phyloP scores from a whole-genome alignment of 805 yeast species.

The Nakazawaea pomicola region DNA sequence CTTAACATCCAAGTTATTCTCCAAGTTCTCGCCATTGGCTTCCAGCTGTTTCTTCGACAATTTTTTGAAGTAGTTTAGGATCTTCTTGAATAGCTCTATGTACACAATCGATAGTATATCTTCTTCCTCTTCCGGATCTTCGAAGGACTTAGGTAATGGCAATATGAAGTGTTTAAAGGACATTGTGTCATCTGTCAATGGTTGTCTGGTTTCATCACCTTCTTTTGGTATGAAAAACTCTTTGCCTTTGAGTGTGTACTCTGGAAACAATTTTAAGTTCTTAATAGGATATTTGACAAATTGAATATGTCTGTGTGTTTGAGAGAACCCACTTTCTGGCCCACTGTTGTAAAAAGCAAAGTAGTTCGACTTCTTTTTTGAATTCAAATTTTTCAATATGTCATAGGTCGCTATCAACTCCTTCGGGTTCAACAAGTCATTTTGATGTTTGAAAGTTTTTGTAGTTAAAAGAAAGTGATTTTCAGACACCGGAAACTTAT shows the following conservation, averaged over 20 bases:
- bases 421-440: slow-evolving; percentile 61
- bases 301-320: slow-evolving; percentile 90
- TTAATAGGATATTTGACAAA: slow-evolving; percentile 62
- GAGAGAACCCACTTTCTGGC: slow-evolving; percentile 86
- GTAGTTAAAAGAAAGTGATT: slow-evolving; percentile 80
- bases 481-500: slow-evolving; percentile 82
- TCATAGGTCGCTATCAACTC: slow-evolving; percentile 61
- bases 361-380: slow-evolving; percentile 26
- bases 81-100: slow-evolving; percentile 66
- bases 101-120: slow-evolving; percentile 65
- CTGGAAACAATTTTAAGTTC: slow-evolving; percentile 54
- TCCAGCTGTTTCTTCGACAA: slow-evolving; percentile 24
- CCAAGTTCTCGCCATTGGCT: slow-evolving; percentile 28
- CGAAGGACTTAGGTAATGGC: slow-evolving; percentile 42
- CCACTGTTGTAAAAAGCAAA: slow-evolving; percentile 90
- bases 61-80: slow-evolving; percentile 55
- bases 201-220: slow-evolving; percentile 36
- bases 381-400: slow-evolving; percentile 46
- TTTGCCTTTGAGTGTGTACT: slow-evolving; percentile 35
- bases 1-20: slow-evolving; percentile 14
- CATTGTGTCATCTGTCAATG: slow-evolving; percentile 54
- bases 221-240: slow-evolving; percentile 53
- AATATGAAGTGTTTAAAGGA: slow-evolving; percentile 81
- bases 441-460: slow-evolving; percentile 66
- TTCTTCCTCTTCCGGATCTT: slow-evolving; percentile 38